Conservation (phyloP, 345 rosid genomes). For the Salix brachista region DNA sequence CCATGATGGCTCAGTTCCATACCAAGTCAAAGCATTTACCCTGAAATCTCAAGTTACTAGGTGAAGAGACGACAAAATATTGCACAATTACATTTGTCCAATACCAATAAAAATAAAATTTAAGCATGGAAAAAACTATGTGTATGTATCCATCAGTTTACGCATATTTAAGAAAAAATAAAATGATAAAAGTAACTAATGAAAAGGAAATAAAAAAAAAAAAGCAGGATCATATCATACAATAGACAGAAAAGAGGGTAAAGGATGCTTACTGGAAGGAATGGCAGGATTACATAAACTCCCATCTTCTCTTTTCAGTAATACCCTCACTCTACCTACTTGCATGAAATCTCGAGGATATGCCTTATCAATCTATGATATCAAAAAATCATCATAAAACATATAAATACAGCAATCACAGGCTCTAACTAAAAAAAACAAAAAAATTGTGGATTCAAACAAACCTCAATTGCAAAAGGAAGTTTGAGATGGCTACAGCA, state of each 20-base stretch:
- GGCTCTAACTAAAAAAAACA: too few relatives aligned
- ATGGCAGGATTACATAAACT: conserved; percentile 69
- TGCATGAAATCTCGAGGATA: conserved; percentile 96
- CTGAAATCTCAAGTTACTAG: background rate
- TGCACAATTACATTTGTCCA: background rate
- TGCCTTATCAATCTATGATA: conserved; percentile 69
- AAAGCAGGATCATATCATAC: background rate
- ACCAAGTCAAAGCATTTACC: background rate
- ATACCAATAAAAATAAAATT: background rate
- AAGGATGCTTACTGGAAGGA: conserved; percentile 55
- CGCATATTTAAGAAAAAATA: background rate
- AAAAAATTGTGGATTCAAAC: background rate
- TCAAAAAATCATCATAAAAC: background rate
- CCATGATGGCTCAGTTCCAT: background rate
- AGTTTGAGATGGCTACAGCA: conserved; percentile 75
- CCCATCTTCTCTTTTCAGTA: conserved; percentile 80
- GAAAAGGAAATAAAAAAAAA: background rate
- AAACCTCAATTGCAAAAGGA: conserved; percentile 70
- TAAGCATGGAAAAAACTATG: background rate
- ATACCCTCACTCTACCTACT: conserved; percentile 82
- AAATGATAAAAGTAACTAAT: background rate
- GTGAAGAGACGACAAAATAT: background rate
- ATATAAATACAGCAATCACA: background rate
- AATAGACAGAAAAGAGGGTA: background rate
- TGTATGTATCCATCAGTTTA: background rate